Conservation (phyloP, 805 yeast genomes). For the Candida nanaspora region DNA sequence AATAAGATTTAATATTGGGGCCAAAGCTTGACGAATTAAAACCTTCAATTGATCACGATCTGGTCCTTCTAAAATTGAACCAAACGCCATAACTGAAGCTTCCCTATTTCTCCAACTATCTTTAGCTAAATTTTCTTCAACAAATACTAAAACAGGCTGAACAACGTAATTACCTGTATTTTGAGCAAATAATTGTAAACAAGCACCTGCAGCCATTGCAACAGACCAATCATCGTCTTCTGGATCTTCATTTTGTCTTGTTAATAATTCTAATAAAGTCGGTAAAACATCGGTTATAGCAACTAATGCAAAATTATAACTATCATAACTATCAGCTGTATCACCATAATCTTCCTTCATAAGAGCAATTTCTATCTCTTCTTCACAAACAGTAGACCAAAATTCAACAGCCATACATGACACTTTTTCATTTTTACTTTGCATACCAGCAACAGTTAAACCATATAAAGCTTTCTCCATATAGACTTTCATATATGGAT, state of each 20-base stretch:
- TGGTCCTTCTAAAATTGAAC: conserved; percentile 94
- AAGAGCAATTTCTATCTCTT: conserved; percentile 74
- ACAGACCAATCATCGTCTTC: conserved; percentile 98
- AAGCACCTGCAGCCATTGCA: conserved; percentile 98
- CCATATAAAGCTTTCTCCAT: conserved; percentile 96
- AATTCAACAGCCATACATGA: conserved; percentile 98
- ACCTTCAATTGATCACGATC: conserved; percentile 59
- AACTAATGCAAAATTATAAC: conserved; percentile 76
- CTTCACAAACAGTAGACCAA: conserved; percentile 99
- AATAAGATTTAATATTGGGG: conserved; percentile 69
- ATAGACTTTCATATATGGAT: conserved; percentile 83
- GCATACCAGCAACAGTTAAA: conserved; percentile 88
- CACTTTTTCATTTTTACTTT: conserved; percentile 71
- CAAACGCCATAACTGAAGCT: conserved; percentile 99
- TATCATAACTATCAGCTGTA: conserved; percentile 26
- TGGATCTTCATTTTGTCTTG: conserved; percentile 86
- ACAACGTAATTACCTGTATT: conserved; percentile 82
- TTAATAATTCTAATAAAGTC: conserved; percentile 68
- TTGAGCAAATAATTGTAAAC: conserved; percentile 89
- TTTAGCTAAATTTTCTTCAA: conserved; percentile 59
- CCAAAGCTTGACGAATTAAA: conserved; percentile 75
- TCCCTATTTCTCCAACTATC: conserved; percentile 81
- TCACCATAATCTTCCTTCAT: conserved; percentile 58
- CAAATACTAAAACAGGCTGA: conserved; percentile 78
- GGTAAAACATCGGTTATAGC: conserved; percentile 87